A percentile compares a stretch with the other conserved stretches of the same genome.
These are phyloP conservation scores for Hymenotorrendiella dingleyae DNA, from an alignment of 2,329 filamentous ascomycete genomes.

Conservation along the genomic window DNA sequence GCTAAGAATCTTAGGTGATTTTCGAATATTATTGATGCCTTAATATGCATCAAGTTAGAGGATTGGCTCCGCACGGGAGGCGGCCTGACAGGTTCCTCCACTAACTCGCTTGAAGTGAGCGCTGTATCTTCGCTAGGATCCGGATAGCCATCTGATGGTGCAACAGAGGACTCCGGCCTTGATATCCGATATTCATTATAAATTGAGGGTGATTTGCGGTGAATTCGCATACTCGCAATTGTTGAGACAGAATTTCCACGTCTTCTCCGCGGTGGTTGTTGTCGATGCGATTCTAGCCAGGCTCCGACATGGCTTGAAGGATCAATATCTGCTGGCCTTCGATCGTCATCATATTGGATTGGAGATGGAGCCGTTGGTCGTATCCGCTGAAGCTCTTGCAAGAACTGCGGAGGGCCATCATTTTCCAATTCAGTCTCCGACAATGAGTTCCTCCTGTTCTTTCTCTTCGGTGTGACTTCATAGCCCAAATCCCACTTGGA, in stretches of 20 bases:
- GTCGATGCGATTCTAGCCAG: conserved; percentile 22
- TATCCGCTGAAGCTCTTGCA: conserved; percentile 10
- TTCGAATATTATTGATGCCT: conserved; percentile 21
- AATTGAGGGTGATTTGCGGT: conserved; percentile 15
- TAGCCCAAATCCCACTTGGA: conserved; percentile 23
- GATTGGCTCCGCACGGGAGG: conserved; percentile 6
- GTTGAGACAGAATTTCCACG: conserved; percentile 25
- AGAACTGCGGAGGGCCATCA: conserved; percentile 7
- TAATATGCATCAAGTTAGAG: conserved; percentile 18
- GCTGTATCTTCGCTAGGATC: conserved; percentile 21
- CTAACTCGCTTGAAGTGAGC: conserved; percentile 18
- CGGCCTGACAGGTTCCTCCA: conserved; percentile 9
- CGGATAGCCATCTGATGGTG: conserved; percentile 17
- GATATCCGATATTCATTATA: conserved; percentile 3
- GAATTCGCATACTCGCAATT: conserved; percentile 23
- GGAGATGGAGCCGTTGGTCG: conserved; percentile 6
- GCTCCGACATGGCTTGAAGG: conserved; percentile 19
- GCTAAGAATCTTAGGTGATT: conserved; percentile 15
- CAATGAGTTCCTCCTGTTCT: conserved; percentile 22
- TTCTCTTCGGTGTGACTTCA: conserved; percentile 8
- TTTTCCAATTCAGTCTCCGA: conserved; percentile 10
- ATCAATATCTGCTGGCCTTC: conserved; percentile 6
- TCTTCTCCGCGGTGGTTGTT: conserved; percentile 9
- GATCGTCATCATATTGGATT: conserved; percentile 4
- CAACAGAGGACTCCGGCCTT: conserved; percentile 7